These are phyloP conservation scores for Gracilaria gracilis DNA, from an alignment of 23 red algal genomes.

Conservation along the genomic window DNA sequence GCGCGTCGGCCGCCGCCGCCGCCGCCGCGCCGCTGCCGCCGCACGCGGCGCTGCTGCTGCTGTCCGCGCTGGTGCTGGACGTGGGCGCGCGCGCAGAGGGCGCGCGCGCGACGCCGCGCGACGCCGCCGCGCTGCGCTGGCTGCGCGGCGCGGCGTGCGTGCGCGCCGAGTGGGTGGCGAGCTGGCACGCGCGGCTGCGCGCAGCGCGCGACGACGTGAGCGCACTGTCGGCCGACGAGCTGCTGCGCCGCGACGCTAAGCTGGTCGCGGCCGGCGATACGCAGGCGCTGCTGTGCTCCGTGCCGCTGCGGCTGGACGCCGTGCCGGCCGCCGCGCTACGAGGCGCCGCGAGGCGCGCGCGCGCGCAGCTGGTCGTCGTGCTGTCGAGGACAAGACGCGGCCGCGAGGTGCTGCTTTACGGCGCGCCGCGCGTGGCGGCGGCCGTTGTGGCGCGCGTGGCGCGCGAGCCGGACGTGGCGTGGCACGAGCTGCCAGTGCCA, in stretches of 20 bases:
- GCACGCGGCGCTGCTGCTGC: not conserved
- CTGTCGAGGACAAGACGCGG: not conserved
- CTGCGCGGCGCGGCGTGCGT: not conserved
- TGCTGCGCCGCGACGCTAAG: conserved; percentile 1
- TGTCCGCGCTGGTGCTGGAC: not conserved
- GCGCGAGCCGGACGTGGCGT: not conserved
- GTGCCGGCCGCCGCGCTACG: not conserved
- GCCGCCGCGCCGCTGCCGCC: not conserved
- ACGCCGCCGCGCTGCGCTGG: not conserved
- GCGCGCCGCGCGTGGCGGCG: not conserved
- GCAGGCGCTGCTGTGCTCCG: not conserved
- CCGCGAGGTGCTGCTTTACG: not conserved
- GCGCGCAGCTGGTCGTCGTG: not conserved
- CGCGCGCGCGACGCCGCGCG: not conserved
- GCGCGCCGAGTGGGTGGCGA: too few relatives aligned
- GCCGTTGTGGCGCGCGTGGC: not conserved
- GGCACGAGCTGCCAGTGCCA: not conserved
- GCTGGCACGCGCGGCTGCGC: not conserved
- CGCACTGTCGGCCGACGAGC: not conserved
- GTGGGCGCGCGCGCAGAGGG: not conserved
- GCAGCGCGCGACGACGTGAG: not conserved
- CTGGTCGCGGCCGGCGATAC: not conserved
- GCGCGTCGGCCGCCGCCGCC: too few relatives aligned
- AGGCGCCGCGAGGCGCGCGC: not conserved
- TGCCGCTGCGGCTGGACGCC: not conserved